Base-by-base conservation (phyloP, 1,139 yeast genomes). In the Saccharomycopsis phalli region DNA sequence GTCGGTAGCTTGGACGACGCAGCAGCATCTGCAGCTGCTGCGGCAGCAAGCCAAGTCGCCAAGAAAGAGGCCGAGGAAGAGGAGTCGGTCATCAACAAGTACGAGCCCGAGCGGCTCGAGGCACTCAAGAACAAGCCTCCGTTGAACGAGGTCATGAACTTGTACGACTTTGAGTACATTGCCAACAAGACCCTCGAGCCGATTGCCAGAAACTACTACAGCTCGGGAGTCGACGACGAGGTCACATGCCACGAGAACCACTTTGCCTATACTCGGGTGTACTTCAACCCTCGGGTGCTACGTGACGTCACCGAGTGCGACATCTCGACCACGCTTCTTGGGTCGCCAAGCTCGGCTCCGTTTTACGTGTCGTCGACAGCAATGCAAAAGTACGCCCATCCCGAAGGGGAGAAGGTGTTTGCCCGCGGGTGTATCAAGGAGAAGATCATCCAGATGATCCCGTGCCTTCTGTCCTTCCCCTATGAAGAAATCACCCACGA, bases 201-300 rank as follows among this genome's bases (percentile, higher is more conserved):
- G 48, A 72, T 77, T 16, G 95, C 93, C 0, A 83, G 95, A 91
- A 88, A 88, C 10, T 88, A 88, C 60, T 88, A 86, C 58, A 80
- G 94, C 2, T 78, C 91, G 28, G 97, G 94, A 6, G 73, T 93
- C 32, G 97, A 88, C 58, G 97, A 88, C 59, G 97, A 88, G 62
- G 76, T 88, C 50, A 73, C 95, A 2, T 59, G 83, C 56, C 70
- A 97, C 50, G 95, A 87, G 55, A 88, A 88, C 62, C 96, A 87
- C 57, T 69, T 77, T 47, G 88, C 95, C 3, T 88, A 76, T 62
- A 95, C 86, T 52, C 69, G 94, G 41, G 71, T 87, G 40, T 86
- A 81, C 63, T 88, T 88, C 68, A 77, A 80, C 50, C 97, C 97
- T 18, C 67, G 74, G 44, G 68, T 87, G 10, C 65, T 88, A 47